A percentile compares a stretch with the other conserved stretches of the same genome.
These are phyloP conservation scores for Cyberlindnera galapagoensis DNA, from an alignment of 805 yeast genomes.

Conservation along the genomic window DNA sequence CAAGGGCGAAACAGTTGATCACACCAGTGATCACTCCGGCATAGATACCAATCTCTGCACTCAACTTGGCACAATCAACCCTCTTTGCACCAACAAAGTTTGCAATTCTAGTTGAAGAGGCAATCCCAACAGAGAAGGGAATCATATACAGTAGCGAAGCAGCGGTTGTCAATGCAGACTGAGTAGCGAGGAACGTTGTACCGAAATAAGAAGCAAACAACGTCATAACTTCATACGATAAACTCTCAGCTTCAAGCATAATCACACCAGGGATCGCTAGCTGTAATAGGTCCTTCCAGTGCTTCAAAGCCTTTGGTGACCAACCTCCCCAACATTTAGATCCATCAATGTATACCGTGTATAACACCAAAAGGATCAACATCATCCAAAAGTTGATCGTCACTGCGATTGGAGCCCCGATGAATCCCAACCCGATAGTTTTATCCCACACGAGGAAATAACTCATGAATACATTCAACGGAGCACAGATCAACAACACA, in stretches of 20 bases:
- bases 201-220: constrained; percentile 66
- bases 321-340: constrained; percentile 31
- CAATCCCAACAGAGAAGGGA: constrained; percentile 72
- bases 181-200: constrained; percentile 64
- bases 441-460: constrained; percentile 59
- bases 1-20: constrained; percentile 43
- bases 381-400: constrained; percentile 60
- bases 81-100: constrained; percentile 59
- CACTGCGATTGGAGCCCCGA: constrained; percentile 74
- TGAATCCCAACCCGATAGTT: constrained; percentile 58
- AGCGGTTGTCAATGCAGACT: constrained; percentile 62
- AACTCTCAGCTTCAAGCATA: constrained; percentile 72
- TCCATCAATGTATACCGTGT: constrained; percentile 41
- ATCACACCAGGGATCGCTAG: constrained; percentile 71
- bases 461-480: constrained; percentile 54
- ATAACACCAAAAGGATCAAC: constrained; percentile 45
- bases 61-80: constrained; percentile 38
- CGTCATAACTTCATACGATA: constrained; percentile 69
- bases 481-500: constrained; percentile 56
- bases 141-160: constrained; percentile 61
- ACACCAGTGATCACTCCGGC: constrained; percentile 40
- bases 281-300: constrained; percentile 52
- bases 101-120: constrained; percentile 68
- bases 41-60: constrained; percentile 36
- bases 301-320: constrained; percentile 22